Evolutionary conservation across 2,329 filamentous ascomycete species (phyloP).

Genomic region (Aschersonia sp.): DNA sequence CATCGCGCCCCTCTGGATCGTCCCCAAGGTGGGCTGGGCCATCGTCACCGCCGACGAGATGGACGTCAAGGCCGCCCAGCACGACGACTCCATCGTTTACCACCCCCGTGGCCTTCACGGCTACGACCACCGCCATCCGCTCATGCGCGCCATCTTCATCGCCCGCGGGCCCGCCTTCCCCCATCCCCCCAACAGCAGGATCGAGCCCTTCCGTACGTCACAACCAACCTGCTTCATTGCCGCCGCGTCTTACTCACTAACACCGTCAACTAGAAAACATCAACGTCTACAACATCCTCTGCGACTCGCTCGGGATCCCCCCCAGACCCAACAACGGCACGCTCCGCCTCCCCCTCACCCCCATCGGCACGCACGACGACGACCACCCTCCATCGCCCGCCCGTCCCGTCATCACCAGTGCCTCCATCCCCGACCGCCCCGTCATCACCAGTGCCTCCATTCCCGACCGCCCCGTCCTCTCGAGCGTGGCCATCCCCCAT

Average conservation of each 20-base stretch:
- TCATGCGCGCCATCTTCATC: slow-evolving; percentile 94
- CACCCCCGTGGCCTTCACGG: slow-evolving; percentile 78
- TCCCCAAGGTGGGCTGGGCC: slow-evolving; percentile 86
- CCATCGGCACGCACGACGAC: slow-evolving; percentile 45
- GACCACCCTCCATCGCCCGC: slow-evolving; percentile 11
- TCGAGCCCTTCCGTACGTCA: slow-evolving; percentile 72
- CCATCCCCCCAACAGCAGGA: slow-evolving; percentile 63
- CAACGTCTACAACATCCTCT: slow-evolving; percentile 89
- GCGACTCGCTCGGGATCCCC: slow-evolving; percentile 64
- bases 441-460: not conserved
- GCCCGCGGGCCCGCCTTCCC: slow-evolving; percentile 87
- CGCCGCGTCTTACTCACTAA: slow-evolving; percentile 10
- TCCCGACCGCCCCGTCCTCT: not conserved
- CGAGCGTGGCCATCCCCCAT: not conserved
- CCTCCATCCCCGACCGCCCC: not conserved
- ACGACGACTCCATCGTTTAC: slow-evolving; percentile 48
- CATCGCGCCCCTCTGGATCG: slow-evolving; percentile 89
- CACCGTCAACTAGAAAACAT: slow-evolving; percentile 53
- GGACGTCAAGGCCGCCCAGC: slow-evolving; percentile 49
- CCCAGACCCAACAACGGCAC: slow-evolving; percentile 82
- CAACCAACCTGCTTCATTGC: not conserved
- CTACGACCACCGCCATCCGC: slow-evolving; percentile 85
- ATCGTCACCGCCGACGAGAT: slow-evolving; percentile 74
- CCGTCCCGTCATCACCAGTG: not conserved
- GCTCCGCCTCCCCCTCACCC: slow-evolving; percentile 53